Percentiles rank a stretch among this genome's conserved stretches.
phyloP scores from a whole-genome alignment of 2,329 filamentous ascomycete species.

The Penicillium rolfsii region DNA sequence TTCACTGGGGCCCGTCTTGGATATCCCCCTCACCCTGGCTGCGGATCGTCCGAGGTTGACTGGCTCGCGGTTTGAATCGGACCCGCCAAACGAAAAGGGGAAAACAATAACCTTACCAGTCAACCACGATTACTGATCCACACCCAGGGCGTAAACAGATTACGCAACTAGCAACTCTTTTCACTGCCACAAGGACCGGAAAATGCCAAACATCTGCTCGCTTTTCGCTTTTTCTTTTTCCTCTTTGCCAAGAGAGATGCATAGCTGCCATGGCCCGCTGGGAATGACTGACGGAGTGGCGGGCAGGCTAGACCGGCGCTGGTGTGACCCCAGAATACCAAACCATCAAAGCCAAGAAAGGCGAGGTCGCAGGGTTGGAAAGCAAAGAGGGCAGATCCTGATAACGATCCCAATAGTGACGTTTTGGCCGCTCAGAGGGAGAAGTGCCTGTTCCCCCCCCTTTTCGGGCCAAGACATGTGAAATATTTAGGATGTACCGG shows the following conservation, averaged over 20 bases:
- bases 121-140: no score
- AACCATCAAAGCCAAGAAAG: slow-evolving; percentile 33
- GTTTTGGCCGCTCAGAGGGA: slow-evolving; percentile 24
- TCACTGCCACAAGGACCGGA: not conserved
- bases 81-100: not conserved
- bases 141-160: slow-evolving; percentile 10
- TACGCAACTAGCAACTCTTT: slow-evolving; percentile 17
- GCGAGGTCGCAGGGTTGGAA: slow-evolving; percentile 30
- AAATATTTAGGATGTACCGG: slow-evolving; percentile 26
- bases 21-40: slow-evolving; percentile 31
- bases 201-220: not conserved
- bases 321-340: slow-evolving; percentile 5
- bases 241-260: slow-evolving; percentile 17
- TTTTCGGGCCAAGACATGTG: slow-evolving; percentile 36
- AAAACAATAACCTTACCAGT: not conserved
- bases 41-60: slow-evolving; percentile 38
- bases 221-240: not conserved
- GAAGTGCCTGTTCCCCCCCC: slow-evolving; percentile 18
- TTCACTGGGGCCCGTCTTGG: slow-evolving; percentile 18
- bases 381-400: slow-evolving; percentile 20
- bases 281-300: slow-evolving; percentile 19
- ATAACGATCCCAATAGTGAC: slow-evolving; percentile 33
- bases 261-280: slow-evolving; percentile 19
- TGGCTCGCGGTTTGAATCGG: slow-evolving; percentile 33
- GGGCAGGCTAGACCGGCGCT: slow-evolving; percentile 11